Base-by-base conservation (phyloP, 148 eudicot species). In the Selenicereus undatus region DNA sequence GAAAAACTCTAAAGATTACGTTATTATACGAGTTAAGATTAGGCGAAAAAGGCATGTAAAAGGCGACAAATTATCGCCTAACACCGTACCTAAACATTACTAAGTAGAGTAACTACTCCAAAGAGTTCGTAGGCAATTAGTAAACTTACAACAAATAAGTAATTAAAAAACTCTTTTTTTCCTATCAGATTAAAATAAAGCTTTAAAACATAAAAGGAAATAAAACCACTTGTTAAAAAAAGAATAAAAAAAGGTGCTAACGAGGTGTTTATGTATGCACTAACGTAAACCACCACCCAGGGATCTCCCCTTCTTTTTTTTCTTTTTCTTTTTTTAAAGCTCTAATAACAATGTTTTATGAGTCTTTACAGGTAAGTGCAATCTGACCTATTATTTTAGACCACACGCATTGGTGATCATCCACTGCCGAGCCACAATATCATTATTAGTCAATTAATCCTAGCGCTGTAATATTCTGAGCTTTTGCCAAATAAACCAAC, bases 321-420 rank as follows among this genome's bases (percentile, higher is more conserved):
- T n/a, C n/a, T n/a, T n/a, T n/a, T n/a, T 32, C 14, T 48, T 48
- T 48, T 48, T 48, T 48, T 48, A 12, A 48, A 48, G 14, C 0
- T 12, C 27, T 70, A 74, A 78, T 36, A 18, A 52, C 64, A 78
- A 74, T 83, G 78, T 83, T 32, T 73, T 73, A 13, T 73, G 81
- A 78, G 26, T 75, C 68, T 65, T 79, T 32, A 30, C 11, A 13
- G 52, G 39, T 26, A 11, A 27, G 73, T 83, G 71, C 43, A 56
- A 26, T 24, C 48, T 83, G 69, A 78, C 68, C 78, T 60, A 78
- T 78, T 35, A 78, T 82, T 77, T 43, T 50, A 62, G 68, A 69
- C 18, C 32, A 82, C 20, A 70, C 24, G n/a, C 32, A 64, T 62
- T 39, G 43, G 8, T 39, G 43, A 39, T 60, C 22, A 51, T 39